Percentiles rank a stretch among this genome's conserved stretches.
Conservation (phyloP, 495 filamentous ascomycete species). For the Tuber microsphaerosporum region DNA sequence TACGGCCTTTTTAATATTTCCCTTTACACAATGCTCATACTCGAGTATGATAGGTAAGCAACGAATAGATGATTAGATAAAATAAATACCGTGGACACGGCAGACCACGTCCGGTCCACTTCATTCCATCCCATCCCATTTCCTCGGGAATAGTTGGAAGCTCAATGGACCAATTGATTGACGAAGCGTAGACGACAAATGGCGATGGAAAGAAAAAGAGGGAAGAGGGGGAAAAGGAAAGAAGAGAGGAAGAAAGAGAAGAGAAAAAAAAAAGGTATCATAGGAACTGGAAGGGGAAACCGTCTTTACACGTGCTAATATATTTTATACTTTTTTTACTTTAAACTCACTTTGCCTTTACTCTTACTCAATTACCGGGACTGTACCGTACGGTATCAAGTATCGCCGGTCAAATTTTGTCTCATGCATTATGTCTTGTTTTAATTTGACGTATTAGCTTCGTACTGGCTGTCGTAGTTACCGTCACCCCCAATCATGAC, state of each 20-base stretch:
- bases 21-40: not conserved
- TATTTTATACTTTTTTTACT: not conserved
- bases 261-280: slow-evolving; percentile 26
- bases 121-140: not conserved
- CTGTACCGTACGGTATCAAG: not conserved
- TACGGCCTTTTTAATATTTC: not conserved
- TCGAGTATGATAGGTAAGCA: not conserved
- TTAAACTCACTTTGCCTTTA: not conserved
- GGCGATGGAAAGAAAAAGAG: not conserved
- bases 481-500: not conserved
- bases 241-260: not conserved
- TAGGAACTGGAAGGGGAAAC: slow-evolving; percentile 10
- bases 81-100: not conserved
- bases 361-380: not conserved
- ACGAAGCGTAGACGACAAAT: not conserved
- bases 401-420: not conserved
- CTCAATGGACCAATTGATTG: not conserved
- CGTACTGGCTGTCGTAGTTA: not conserved
- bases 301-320: not conserved
- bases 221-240: not conserved
- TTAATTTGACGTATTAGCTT: not conserved
- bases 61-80: not conserved
- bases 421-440: not conserved
- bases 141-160: not conserved
- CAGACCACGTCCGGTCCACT: not conserved